Evolutionary conservation across 768 basidiomycete species (phyloP).

Genomic region (Calocybe cyanea): DNA sequence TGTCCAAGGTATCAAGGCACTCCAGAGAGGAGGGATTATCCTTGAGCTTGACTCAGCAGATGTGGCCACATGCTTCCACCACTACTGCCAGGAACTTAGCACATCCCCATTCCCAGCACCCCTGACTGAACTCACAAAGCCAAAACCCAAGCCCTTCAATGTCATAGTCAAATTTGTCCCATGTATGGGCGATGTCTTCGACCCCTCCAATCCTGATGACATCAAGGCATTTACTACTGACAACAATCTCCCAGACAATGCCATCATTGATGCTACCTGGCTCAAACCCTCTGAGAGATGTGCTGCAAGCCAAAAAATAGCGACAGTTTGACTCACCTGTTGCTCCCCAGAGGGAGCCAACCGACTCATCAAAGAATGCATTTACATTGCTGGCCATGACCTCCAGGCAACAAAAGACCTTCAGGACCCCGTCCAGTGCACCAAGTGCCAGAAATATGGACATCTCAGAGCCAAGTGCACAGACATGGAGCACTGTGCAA

Average conservation of each 20-base stretch:
- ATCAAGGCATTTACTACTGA: background rate
- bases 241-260: background rate
- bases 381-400: slow-evolving; percentile 1
- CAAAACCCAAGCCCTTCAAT: background rate
- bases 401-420: slow-evolving; percentile 1
- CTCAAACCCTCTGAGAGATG: background rate
- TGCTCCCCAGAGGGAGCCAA: slow-evolving; percentile 1
- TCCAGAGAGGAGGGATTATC: background rate
- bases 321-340: background rate
- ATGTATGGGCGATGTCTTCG: slow-evolving; percentile 6
- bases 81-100: background rate
- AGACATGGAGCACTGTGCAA: background rate
- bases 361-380: background rate
- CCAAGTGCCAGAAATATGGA: slow-evolving; percentile 9
- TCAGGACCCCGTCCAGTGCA: slow-evolving; percentile 4
- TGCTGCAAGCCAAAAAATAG: background rate
- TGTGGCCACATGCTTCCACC: background rate
- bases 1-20: background rate
- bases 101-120: background rate
- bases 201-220: background rate
- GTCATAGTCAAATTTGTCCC: slow-evolving; percentile 5
- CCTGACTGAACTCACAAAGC: background rate
- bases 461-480: slow-evolving; percentile 5
- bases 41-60: slow-evolving; percentile 1
- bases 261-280: slow-evolving; percentile 1